These are phyloP conservation scores for Cucurbita argyrosperma DNA, from an alignment of 306 rosid species.

Conservation along the genomic window DNA sequence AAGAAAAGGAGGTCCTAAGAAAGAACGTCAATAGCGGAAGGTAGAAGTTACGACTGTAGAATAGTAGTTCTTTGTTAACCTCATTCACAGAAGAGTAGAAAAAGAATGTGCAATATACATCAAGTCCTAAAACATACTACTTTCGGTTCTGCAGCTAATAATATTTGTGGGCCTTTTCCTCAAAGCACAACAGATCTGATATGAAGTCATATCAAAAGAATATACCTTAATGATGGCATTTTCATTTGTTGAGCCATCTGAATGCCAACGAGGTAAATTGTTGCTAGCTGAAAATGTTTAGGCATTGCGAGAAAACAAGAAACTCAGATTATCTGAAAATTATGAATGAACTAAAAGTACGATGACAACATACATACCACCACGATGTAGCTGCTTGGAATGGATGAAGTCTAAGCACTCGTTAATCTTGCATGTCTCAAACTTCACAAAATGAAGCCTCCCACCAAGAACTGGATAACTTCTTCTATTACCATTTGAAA, in stretches of 20 bases:
- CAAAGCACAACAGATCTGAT: background rate
- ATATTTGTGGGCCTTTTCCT: background rate
- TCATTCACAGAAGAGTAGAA: background rate
- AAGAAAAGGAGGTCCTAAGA: background rate
- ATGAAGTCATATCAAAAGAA: background rate
- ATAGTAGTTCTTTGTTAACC: background rate
- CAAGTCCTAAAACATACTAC: background rate
- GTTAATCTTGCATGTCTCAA: conserved; percentile 78
- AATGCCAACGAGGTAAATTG: conserved; percentile 45
- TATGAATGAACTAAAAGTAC: background rate
- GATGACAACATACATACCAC: conserved; percentile 32
- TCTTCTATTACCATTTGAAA: conserved; percentile 64
- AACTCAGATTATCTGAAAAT: background rate
- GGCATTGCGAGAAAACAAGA: background rate
- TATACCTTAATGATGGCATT: conserved; percentile 79
- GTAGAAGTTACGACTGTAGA: background rate
- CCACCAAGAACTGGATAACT: conserved; percentile 97
- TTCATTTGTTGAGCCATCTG: conserved; percentile 32
- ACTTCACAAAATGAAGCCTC: conserved; percentile 97
- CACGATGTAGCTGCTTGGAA: conserved; percentile 87
- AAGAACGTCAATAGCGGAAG: background rate
- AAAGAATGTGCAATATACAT: background rate
- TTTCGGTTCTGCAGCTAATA: background rate
- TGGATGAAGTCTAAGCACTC: conserved; percentile 89
- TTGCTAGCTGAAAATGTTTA: conserved; percentile 21